Evolutionary conservation across 2,329 filamentous ascomycete species (phyloP), one percentile per base, ranked within the genome.

Genomic region (Talaromyces rugulosus): DNA sequence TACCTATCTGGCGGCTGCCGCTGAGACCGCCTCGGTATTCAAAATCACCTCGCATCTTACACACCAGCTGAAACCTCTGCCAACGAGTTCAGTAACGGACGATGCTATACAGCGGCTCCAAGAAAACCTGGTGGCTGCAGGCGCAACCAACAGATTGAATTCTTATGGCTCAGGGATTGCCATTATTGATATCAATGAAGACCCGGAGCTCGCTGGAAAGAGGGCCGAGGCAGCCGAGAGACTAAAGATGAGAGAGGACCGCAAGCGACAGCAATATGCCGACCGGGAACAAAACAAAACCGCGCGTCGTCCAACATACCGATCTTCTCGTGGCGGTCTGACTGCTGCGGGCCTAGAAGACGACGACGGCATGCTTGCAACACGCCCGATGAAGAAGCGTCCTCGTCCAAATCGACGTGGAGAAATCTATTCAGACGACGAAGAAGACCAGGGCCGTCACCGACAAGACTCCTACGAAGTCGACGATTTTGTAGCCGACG

Each of bases 381-480:
- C 79, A 5, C 56, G 61, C 7, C 73, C 74, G 62, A 72, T 76
- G n/a, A 72, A 76, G 31, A 75, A 75, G 64, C 69, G 72, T 47
- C 74, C 75, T 56, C 75, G 71, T 54, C 67, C 74, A 12, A 80
- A 80, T 64, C 75, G 79, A 44, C 77, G 77, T 36, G 79, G 80
- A 28, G 79, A 81, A 63, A 78, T 81, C 61, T 80, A 81, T 65
- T 78, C 76, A 1, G 79, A 81, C 60, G 79, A 81, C 31, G 81
- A 82, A 66, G 78, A 81, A 56, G 80, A 81, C 8, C 80, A 77
- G 61, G 72, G 75, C 31, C 75, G 77, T 30, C 74, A 78, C 50
- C 88, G 89, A 72, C 87, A 92, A 74, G 89, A 96, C 75, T 88
- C 93, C 69, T 93, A 93, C 70, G 90, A 94, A 71, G 89, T 90